Evolutionary conservation across 805 yeast genomes (phyloP), one percentile per base, ranked within the genome.

Genomic region (Wickerhamomyces rabaulensis): DNA sequence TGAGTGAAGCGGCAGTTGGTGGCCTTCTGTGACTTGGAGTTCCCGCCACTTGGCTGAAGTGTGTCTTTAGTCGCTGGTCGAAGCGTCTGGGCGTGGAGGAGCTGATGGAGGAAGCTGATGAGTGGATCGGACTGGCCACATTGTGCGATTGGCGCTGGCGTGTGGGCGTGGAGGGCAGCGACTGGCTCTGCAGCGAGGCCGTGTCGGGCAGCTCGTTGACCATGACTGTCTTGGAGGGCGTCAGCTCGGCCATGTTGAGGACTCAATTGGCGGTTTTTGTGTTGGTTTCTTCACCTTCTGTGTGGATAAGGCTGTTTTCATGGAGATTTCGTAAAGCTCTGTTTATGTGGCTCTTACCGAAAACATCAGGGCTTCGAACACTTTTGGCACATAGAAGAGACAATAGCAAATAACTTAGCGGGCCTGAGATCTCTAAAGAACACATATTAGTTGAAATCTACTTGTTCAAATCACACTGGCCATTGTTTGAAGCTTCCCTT

Each of bases 81-180:
- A 48, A 48, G 27, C 46, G 39, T 41, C 47, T 44, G 15, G 41
- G 43, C 8, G 44, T 43, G 23, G 41, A 19, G 4, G 49, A 42
- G 35, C 40, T 45, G 7, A 40, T 20, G 6, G 51, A 44, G 3
- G 50, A 47, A 20, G 41, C 40, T 15, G 47, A 41, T 22, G 50
- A 47, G 15, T 41, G 37, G 13, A 27, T 39, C 4, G 50, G 50
- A 22, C 47, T 44, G 21, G 27, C 29, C 16, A 42, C 23, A 36
- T 20, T 36, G 16, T 13, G 17, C 16, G 12, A 13, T 12, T 16
- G 12, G 7, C 7, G 21, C 10, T 16, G 37, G n/a, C 37, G n/a
- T 12, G 16, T 33, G 19, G 37, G 37, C 3, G 37, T 33, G 21
- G 19, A 17, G 13, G 37, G 37, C 21, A 33, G 10, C 21, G 37